A percentile compares a stretch with the other conserved stretches of the same genome.
phyloP scores from a whole-genome alignment of 768 basidiomycete species.

The Russula olivacea region DNA sequence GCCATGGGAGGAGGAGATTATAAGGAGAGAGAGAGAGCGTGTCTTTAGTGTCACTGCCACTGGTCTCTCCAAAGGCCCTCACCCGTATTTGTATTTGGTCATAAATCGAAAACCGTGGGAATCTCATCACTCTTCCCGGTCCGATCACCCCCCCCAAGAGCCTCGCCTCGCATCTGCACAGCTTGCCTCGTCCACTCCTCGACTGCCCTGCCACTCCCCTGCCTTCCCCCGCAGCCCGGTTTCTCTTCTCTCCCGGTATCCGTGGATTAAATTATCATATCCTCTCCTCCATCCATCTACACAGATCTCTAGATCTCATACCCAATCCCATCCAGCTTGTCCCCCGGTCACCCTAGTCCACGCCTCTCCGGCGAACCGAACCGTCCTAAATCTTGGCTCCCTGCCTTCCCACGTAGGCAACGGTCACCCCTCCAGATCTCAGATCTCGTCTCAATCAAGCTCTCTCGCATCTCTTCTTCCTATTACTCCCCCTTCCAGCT shows the following conservation, averaged over 20 bases:
- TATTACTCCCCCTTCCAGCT: not conserved
- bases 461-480: not conserved
- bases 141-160: not conserved
- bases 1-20: conserved; percentile 31
- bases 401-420: conserved; percentile 1
- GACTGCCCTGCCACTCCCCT: not conserved
- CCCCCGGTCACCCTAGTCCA: conserved; percentile 6
- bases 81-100: conserved; percentile 15
- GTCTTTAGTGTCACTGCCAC: not conserved
- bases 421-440: conserved; percentile 7
- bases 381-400: not conserved
- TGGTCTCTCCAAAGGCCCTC: not conserved
- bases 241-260: not conserved
- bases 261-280: not conserved
- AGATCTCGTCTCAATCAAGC: conserved; percentile 12
- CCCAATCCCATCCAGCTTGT: not conserved
- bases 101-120: not conserved
- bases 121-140: not conserved
- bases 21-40: not conserved
- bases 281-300: not conserved
- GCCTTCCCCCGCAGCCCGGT: not conserved
- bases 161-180: not conserved
- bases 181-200: not conserved
- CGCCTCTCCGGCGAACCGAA: not conserved
- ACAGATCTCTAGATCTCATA: not conserved